These are phyloP conservation scores for Colletotrichum aenigma DNA, from an alignment of 2,329 filamentous ascomycete species.

Conservation along the genomic window DNA sequence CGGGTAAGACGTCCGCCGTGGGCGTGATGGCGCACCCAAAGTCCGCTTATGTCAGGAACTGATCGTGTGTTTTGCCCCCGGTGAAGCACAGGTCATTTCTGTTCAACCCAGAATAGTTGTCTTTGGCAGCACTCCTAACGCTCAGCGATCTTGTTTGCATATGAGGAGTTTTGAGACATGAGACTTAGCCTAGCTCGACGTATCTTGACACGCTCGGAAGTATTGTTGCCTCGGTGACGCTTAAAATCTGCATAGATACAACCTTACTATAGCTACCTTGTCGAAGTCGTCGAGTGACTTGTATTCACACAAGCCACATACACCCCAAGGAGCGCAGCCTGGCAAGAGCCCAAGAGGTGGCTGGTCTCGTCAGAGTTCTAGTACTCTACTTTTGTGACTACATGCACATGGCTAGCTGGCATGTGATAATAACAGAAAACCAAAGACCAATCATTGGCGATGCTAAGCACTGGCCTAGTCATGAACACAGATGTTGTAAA, in stretches of 20 bases:
- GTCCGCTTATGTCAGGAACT: no score
- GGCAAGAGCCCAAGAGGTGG: neutral
- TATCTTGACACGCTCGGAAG: rapidly evolving
- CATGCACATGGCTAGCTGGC: neutral
- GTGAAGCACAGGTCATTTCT: no score
- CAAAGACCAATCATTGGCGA: neutral
- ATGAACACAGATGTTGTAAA: neutral
- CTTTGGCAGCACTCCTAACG: no score
- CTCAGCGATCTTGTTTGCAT: no score
- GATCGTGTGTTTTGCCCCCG: no score
- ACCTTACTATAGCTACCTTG: neutral
- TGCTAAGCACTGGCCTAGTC: rapidly evolving
- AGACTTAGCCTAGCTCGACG: no score
- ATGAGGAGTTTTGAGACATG: no score
- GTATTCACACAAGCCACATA: neutral
- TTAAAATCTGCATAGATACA: neutral
- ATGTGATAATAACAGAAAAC: neutral
- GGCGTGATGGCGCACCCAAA: no score
- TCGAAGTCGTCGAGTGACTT: neutral
- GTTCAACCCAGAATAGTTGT: no score
- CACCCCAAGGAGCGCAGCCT: neutral
- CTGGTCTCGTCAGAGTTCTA: neutral
- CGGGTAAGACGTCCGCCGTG: neutral
- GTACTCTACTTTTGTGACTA: neutral
- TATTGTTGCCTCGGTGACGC: rapidly evolving